These are phyloP conservation scores for Cardamine resedifolia DNA, from an alignment of 345 rosid genomes.

Conservation along the genomic window DNA sequence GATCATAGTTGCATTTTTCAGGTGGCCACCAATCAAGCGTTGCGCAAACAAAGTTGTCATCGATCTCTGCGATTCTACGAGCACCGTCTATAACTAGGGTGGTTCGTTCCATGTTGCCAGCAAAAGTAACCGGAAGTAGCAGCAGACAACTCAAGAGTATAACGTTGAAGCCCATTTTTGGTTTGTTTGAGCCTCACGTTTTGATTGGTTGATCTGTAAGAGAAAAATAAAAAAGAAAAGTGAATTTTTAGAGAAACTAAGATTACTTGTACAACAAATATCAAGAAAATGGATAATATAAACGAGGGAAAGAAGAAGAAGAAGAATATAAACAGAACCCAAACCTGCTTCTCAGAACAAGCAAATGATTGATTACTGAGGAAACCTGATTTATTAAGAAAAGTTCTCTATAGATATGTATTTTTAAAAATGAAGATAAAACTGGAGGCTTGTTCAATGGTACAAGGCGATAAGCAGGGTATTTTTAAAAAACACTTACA, in stretches of 20 bases:
- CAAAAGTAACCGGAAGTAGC: slow-evolving; percentile 33
- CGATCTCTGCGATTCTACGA: slow-evolving; percentile 53
- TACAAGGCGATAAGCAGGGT: not conserved
- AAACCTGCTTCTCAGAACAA: not conserved
- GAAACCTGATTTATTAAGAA: not conserved
- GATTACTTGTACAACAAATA: not conserved
- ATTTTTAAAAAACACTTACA: not conserved
- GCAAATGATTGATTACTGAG: slow-evolving; percentile 1
- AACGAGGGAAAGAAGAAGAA: not conserved
- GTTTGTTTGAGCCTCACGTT: slow-evolving; percentile 31
- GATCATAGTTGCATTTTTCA: slow-evolving; percentile 86
- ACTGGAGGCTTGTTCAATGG: not conserved
- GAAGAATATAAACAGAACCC: not conserved
- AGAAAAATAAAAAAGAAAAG: not conserved
- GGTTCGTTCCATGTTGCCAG: slow-evolving; percentile 48
- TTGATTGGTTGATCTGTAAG: not conserved
- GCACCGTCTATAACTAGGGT: slow-evolving; percentile 58
- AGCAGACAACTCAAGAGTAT: slow-evolving; percentile 39
- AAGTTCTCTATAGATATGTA: not conserved
- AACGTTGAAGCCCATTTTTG: slow-evolving; percentile 28
- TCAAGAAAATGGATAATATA: slow-evolving; percentile 1
- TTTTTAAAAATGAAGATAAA: not conserved
- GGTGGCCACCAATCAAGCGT: slow-evolving; percentile 99
- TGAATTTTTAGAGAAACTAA: not conserved
- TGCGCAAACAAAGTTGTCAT: slow-evolving; percentile 84